Evolutionary conservation across 768 basidiomycete species (phyloP), one percentile per base, ranked within the genome.

Genomic region (Lactifluus subvellereus): DNA sequence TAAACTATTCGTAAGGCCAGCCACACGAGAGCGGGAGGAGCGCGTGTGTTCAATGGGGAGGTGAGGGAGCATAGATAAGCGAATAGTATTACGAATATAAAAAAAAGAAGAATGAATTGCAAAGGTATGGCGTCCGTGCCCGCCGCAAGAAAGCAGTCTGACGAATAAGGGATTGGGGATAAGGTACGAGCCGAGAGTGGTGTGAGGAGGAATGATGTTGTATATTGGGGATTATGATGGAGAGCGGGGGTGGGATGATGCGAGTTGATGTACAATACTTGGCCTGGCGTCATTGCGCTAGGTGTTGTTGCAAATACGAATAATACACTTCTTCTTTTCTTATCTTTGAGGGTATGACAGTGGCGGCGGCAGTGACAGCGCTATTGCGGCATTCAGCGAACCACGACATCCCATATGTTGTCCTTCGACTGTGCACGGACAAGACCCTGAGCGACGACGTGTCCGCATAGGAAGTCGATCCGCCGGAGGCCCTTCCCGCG

Each of bases 11-110:
- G 16, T 47, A 30, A 20, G 16, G 48, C 42, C 56, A 16, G 32
- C 22, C 38, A 42, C 27, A 38, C 13, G 56, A 27, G 10, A 45
- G 33, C 43, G 20, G 55, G n/a, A n/a, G 30, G 30, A n/a, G 42
- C 14, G 18, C 7, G 16, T 18, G 32, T 6, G 40, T 4, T n/a
- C 13, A 33, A 43, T n/a, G 30, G 49, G 7, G 14, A 35, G 51
- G 35, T 3, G 35, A 37, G 50, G 43, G 35, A 30, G 37, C 52
- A 63, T 63, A 63, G 57, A 63, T 63, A 63, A 40, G 5, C 51
- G 57, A 63, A 63, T 63, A 63, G 57, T 43, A 47, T 49, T 63
- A 63, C 57, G 62, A 63, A 63, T 63, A 63, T 51, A 62, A 62
- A 57, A 51, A 30, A 10, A 33, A 22, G 3, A 9, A 35, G 9